Conservation (phyloP, 768 basidiomycete genomes). For the Lepiota brunneoincarnata region DNA sequence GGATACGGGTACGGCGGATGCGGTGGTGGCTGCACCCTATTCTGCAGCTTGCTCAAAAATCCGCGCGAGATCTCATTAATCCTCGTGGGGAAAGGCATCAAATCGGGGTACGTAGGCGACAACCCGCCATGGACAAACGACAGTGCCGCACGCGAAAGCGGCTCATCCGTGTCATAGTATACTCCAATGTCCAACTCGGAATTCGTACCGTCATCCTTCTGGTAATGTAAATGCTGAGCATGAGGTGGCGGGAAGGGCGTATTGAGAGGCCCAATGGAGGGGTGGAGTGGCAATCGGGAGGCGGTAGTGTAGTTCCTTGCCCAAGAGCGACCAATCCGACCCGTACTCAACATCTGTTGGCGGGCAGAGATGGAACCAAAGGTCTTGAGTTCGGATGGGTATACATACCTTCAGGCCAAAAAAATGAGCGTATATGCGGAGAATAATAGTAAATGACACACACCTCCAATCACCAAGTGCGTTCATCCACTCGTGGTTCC, state of each 20-base stretch:
- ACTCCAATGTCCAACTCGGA: slow-evolving; percentile 13
- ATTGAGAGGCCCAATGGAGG: slow-evolving; percentile 64
- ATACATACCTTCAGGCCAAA: slow-evolving; percentile 68
- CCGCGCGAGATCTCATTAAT: slow-evolving; percentile 77
- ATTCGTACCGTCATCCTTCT: slow-evolving; percentile 22
- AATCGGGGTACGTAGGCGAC: slow-evolving; percentile 67
- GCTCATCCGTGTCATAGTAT: slow-evolving; percentile 30
- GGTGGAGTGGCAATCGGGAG: slow-evolving; percentile 78
- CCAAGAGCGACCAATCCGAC: slow-evolving; percentile 81
- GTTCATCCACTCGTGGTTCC: slow-evolving; percentile 98
- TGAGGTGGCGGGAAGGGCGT: slow-evolving; percentile 49
- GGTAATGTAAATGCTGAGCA: slow-evolving; percentile 26
- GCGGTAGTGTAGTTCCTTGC: slow-evolving; percentile 81
- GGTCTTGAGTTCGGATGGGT: slow-evolving; percentile 75
- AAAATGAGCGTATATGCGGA: background rate
- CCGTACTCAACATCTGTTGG: slow-evolving; percentile 70
- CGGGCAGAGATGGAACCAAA: slow-evolving; percentile 73
- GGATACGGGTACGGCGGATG: slow-evolving; percentile 79
- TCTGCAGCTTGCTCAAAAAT: slow-evolving; percentile 69
- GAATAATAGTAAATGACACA: background rate
- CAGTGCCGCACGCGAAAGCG: slow-evolving; percentile 75
- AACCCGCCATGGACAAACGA: slow-evolving; percentile 96
- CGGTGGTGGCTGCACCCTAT: slow-evolving; percentile 65
- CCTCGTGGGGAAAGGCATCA: slow-evolving; percentile 78
- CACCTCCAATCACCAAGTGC: slow-evolving; percentile 52